phyloP scores from a whole-genome alignment of 169 alveolate species.

The Neospora caninum region DNA sequence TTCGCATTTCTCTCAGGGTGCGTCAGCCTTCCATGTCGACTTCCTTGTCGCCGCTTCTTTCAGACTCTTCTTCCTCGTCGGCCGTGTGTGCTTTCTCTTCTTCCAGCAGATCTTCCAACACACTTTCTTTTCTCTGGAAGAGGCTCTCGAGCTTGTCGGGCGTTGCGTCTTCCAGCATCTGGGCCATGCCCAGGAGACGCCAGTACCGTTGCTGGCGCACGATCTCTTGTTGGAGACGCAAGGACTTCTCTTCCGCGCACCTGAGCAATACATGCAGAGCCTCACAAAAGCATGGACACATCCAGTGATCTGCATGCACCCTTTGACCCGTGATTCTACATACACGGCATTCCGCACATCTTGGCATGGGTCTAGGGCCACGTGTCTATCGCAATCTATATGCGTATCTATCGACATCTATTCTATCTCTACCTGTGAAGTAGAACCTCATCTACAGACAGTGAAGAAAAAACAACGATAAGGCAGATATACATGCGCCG shows the following conservation, averaged over 20 bases:
- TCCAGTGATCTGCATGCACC: too few relatives aligned
- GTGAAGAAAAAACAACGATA: too few relatives aligned
- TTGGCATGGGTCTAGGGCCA: background rate
- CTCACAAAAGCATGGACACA: too few relatives aligned
- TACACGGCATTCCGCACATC: too few relatives aligned
- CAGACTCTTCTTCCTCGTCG: background rate
- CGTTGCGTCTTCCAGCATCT: background rate
- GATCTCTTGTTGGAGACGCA: slow-evolving; percentile 18
- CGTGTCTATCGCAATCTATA: background rate
- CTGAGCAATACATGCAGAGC: background rate
- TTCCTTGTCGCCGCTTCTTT: background rate
- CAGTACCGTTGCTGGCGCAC: slow-evolving; percentile 26
- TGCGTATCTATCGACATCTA: background rate
- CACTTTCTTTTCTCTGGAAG: background rate
- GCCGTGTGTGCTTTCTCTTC: background rate
- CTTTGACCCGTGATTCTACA: too few relatives aligned
- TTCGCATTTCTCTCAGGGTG: background rate
- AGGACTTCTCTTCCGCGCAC: slow-evolving; percentile 36
- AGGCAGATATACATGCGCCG: too few relatives aligned
- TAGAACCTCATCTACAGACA: too few relatives aligned
- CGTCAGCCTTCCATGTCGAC: background rate
- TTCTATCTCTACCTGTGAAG: too few relatives aligned
- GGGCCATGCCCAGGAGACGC: background rate
- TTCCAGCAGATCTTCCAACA: background rate
- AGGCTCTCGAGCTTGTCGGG: background rate